Evolutionary conservation across 2,329 filamentous ascomycete genomes (phyloP), one percentile per base, ranked within the genome.

Genomic region (Amauroascus verrucosus): DNA sequence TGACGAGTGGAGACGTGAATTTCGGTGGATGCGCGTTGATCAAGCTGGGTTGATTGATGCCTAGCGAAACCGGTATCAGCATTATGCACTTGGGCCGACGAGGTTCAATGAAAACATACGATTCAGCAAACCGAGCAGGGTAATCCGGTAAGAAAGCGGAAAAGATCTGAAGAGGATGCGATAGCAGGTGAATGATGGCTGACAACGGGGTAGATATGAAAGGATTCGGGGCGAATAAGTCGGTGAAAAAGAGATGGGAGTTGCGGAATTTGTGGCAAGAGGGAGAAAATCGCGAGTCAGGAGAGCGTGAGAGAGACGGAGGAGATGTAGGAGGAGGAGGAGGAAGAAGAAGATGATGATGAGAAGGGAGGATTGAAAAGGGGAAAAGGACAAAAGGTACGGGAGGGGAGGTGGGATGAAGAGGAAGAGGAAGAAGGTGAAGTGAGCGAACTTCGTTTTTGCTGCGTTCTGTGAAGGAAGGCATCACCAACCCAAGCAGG

Each of bases 191-290:
- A 37, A 33, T n/a, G 33, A 2, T 13, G 33, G 32, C 24, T 8
- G 22, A 37, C 11, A 26, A 28, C 9, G 6, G 30, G 16, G 32
- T 38, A 43, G 41, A 47, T 40, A 32, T 16, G 28, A 28, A 30
- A 20, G 28, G 2, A 8, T 55, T 56, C 50, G 58, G 49, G 59
- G 59, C 55, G 54, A 59, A 59, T 54, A 24, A 53, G 60, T 60
- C 58, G 57, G 60, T 59, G 62, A 60, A 63, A 62, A 60, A 64
- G 63, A 65, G 58, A 54, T 60, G 54, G 48, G 54, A 57, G 57
- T 55, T 56, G 58, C 58, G 57, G 61, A 50, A 22, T 43, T 30
- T 44, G 48, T 44, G 48, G 48, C 16, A 24, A 44, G 11, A 14
- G 32, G 38, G n/a, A 28, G 26, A 44, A 57, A 59, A 59, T 57